Base-by-base conservation (phyloP, 129 eudicot species). In the Flaveria ramosissima region DNA sequence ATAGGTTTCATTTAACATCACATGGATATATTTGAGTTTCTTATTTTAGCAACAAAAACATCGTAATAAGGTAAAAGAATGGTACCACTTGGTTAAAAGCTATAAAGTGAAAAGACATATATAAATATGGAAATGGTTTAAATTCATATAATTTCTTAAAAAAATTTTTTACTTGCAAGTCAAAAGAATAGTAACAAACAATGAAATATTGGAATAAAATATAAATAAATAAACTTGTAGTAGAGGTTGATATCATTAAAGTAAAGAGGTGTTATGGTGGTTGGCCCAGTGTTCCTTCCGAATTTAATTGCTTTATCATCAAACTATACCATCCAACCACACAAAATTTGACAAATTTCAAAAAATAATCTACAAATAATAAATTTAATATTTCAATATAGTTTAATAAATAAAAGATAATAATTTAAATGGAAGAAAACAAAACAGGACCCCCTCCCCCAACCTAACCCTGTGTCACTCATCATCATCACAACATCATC, bases 251-350 rank as follows among this genome's bases (percentile, higher is more conserved):
- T 80, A 83, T 74, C 80, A 77, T 77, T 83, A 78, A 83, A 83
- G 86, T 50, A 53, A 30, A 9, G 30, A 56, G 60, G 87, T 65
- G 73, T 60, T 72, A 78, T 85, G 84, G 87, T 79, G 77, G 92
- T 88, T 85, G 92, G 92, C 83, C 89, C 81, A 67, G 76, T 79
- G 71, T 77, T 73, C 62, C 82, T 73, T 85, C 57, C 70, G 82
- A 85, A 83, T 85, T 85, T 82, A 85, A 88, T 77, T 83, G 89
- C 87, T 88, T 88, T 85, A 88, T 88, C 89, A 80, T 85, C 87
- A 77, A 83, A 85, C 86, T 70, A 83, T 77, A 9, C 62, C 85
- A 85, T 78, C 83, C 89, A 62, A 83, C 92, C 92, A 85, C 87
- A 83, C 64, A 77, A 80, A 75, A 61, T 21, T 78, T 68, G 69